phyloP scores from a whole-genome alignment of 2,329 filamentous ascomycete genomes.

The Aspergillus ustus region DNA sequence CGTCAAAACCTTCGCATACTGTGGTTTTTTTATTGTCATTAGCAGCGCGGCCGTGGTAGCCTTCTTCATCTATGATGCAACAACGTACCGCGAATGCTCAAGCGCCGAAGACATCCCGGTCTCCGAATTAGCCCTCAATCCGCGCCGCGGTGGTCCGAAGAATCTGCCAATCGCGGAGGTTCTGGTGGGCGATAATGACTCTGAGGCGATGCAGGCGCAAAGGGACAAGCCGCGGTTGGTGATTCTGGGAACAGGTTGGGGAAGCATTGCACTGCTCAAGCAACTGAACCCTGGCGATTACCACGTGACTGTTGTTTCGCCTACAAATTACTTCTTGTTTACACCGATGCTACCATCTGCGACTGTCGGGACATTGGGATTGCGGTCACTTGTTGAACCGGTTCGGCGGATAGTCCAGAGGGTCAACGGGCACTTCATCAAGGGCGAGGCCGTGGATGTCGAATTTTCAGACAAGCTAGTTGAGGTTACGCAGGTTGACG shows the following conservation, averaged over 20 bases:
- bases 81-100: constrained; percentile 78
- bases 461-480: constrained; percentile 91
- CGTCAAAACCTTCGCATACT: constrained; percentile 70
- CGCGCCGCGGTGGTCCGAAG: constrained; percentile 85
- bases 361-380: constrained; percentile 90
- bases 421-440: constrained; percentile 86
- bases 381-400: constrained; percentile 90
- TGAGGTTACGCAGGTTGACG: constrained; percentile 76
- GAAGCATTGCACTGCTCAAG: constrained; percentile 88
- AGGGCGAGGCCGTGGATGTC: constrained; percentile 83
- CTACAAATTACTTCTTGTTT: constrained; percentile 96
- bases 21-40: constrained; percentile 77
- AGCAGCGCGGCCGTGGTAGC: constrained; percentile 71
- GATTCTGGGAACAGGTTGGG: constrained; percentile 93
- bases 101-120: constrained; percentile 75
- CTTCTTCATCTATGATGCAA: constrained; percentile 94
- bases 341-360: constrained; percentile 97
- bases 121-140: constrained; percentile 80
- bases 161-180: constrained; percentile 90
- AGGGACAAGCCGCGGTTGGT: constrained; percentile 93
- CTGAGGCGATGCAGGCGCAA: constrained; percentile 67
- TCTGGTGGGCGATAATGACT: constrained; percentile 87
- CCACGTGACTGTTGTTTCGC: constrained; percentile 92
- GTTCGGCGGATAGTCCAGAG: constrained; percentile 80
- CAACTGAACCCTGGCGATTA: constrained; percentile 88